Conservation (phyloP, 371 early-diverging fungal species). For the Quaeritorhiza haematococci region DNA sequence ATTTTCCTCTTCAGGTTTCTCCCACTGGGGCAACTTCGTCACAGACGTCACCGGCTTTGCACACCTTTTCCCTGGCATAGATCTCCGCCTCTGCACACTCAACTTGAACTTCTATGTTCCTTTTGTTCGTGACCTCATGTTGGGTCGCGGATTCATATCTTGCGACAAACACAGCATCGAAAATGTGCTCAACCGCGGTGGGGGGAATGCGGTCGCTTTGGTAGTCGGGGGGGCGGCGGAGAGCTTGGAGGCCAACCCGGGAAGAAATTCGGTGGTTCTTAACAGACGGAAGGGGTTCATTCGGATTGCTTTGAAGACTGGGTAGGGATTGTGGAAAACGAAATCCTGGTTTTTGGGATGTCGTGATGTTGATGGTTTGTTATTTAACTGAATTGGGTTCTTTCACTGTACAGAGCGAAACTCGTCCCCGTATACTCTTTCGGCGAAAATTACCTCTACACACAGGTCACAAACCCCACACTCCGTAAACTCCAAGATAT, state of each 20-base stretch:
- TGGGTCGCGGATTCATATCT: conserved; percentile 57
- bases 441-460: conserved; percentile 47
- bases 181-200: conserved; percentile 43
- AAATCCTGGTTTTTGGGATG: not conserved
- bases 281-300: conserved; percentile 43
- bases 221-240: conserved; percentile 45
- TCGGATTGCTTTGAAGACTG: conserved; percentile 38
- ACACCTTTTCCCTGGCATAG: conserved; percentile 34
- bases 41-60: conserved; percentile 33
- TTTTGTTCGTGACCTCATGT: conserved; percentile 47
- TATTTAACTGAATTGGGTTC: not conserved
- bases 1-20: too few relatives aligned
- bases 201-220: conserved; percentile 20
- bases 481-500: not conserved
- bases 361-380: not conserved
- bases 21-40: too few relatives aligned
- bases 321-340: conserved; percentile 9
- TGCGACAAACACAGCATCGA: conserved; percentile 71
- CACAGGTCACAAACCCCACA: conserved; percentile 33
- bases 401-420: conserved; percentile 17
- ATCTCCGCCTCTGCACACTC: conserved; percentile 36
- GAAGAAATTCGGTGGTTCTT: conserved; percentile 38
- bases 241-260: conserved; percentile 26
- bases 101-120: conserved; percentile 40
- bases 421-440: conserved; percentile 43